These are phyloP conservation scores for Botrytis elliptica DNA, from an alignment of 2,329 filamentous ascomycete species.

Conservation along the genomic window DNA sequence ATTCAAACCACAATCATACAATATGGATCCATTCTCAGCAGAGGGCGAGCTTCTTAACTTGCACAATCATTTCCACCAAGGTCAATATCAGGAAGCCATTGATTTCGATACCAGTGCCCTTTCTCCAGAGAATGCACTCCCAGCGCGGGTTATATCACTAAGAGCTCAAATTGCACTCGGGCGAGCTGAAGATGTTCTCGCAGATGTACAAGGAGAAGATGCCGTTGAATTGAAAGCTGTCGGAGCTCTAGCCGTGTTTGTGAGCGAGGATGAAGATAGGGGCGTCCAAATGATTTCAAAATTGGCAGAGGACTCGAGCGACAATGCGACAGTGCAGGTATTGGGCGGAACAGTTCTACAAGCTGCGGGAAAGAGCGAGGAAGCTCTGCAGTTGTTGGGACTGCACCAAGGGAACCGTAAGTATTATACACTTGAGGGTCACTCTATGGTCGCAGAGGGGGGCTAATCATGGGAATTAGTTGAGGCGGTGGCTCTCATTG, in stretches of 20 bases:
- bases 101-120: constrained; percentile 82
- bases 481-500: constrained; percentile 78
- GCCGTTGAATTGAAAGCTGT: constrained; percentile 76
- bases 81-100: constrained; percentile 82
- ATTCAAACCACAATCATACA: constrained; percentile 18
- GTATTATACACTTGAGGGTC: constrained; percentile 36
- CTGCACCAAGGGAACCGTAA: constrained; percentile 84
- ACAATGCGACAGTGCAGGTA: constrained; percentile 80
- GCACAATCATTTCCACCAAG: constrained; percentile 70
- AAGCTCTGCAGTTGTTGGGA: constrained; percentile 74
- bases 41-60: constrained; percentile 72
- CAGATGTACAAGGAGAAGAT: constrained; percentile 62
- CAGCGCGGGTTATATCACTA: constrained; percentile 74
- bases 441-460: not conserved
- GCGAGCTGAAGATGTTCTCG: constrained; percentile 70
- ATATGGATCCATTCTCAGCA: constrained; percentile 68
- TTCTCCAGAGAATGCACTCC: constrained; percentile 72
- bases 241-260: constrained; percentile 69
- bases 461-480: constrained; percentile 44
- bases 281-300: constrained; percentile 64
- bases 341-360: constrained; percentile 80
- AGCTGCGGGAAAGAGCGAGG: constrained; percentile 76
- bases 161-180: constrained; percentile 82
- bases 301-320: constrained; percentile 63
- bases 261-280: constrained; percentile 57